Evolutionary conservation across 495 filamentous ascomycete species (phyloP).

Genomic region (Annulohypoxylon stygium): DNA sequence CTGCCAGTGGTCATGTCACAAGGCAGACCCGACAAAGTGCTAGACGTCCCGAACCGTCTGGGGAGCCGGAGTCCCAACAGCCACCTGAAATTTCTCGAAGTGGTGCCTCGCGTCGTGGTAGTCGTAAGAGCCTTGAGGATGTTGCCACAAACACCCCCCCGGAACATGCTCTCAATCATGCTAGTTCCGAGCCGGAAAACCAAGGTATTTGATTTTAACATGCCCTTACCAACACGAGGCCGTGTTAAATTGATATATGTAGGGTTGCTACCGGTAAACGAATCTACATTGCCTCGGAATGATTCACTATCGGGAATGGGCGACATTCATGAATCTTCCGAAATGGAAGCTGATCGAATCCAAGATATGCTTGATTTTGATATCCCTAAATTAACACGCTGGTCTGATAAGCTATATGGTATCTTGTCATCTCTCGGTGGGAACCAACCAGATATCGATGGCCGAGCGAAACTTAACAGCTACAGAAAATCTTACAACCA

Average conservation of each 20-base stretch:
- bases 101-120: slow-evolving; percentile 35
- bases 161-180: slow-evolving; percentile 21
- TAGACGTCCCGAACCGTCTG: slow-evolving; percentile 30
- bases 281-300: neutral
- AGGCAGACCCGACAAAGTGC: slow-evolving; percentile 45
- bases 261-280: slow-evolving; percentile 22
- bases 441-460: slow-evolving; percentile 21
- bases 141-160: slow-evolving; percentile 38
- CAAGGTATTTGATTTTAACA: slow-evolving; percentile 14
- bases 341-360: slow-evolving; percentile 40
- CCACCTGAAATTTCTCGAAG: slow-evolving; percentile 25
- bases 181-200: slow-evolving; percentile 31
- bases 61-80: slow-evolving; percentile 25
- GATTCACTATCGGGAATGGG: slow-evolving; percentile 6
- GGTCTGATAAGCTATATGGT: slow-evolving; percentile 40
- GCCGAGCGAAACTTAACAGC: slow-evolving; percentile 24
- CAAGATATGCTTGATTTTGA: slow-evolving; percentile 51
- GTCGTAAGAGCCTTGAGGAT: slow-evolving; percentile 41
- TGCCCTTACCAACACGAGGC: neutral
- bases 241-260: slow-evolving; percentile 8
- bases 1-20: slow-evolving; percentile 1
- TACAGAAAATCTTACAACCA: slow-evolving; percentile 28
- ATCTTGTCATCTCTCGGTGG: slow-evolving; percentile 27
- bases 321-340: slow-evolving; percentile 17
- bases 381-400: slow-evolving; percentile 47